Evolutionary conservation across 1,139 yeast genomes (phyloP), one percentile per base, ranked within the genome.

Genomic region (Hyphopichia pseudoburtonii): DNA sequence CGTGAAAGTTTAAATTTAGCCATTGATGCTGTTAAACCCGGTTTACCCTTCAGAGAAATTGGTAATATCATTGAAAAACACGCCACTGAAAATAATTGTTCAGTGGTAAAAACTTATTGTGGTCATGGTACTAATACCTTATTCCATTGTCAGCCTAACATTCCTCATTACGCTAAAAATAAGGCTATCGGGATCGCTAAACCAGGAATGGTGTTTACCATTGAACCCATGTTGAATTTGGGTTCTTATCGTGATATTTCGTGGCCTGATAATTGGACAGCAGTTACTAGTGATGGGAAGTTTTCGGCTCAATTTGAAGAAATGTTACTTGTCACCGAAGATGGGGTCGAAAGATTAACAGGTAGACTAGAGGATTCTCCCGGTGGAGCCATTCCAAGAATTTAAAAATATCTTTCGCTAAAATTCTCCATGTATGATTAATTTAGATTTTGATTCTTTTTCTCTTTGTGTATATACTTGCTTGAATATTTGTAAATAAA

Each of bases 211-310:
- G 90, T 88, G 12, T 94, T 94, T 68, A 94, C 99, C 16, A 89
- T 94, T 42, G 99, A 94, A 64, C 99, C 99, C 32, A 94, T 94
- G 99, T 77, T 94, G 51, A 86, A 88, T 56, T 70, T 83, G 46
- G 98, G 98, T n/a, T 69, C 84, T 1, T 83, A 79, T 66, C 78
- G 78, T 52, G 98, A 90, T 60, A 65, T 76, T 41, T 72, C 82
- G 36, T 94, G 99, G 99, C 98, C 98, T 1, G 99, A 94, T 61
- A 86, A 87, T 63, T 94, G 99, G 99, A 94, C 99, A 10, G 79
- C 95, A 1, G 78, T 80, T 18, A 92, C 97, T 15, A 80, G 78
- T 39, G 97, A 92, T 57, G 97, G 97, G 38, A 79, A 80, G 56
- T 69, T 76, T 43, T 82, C 92, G 48, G 98, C 99, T 1, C 99